Percentiles rank a stretch among this genome's conserved stretches.
phyloP scores from a whole-genome alignment of 2,329 filamentous ascomycete species.

The Venturia aucupariae region DNA sequence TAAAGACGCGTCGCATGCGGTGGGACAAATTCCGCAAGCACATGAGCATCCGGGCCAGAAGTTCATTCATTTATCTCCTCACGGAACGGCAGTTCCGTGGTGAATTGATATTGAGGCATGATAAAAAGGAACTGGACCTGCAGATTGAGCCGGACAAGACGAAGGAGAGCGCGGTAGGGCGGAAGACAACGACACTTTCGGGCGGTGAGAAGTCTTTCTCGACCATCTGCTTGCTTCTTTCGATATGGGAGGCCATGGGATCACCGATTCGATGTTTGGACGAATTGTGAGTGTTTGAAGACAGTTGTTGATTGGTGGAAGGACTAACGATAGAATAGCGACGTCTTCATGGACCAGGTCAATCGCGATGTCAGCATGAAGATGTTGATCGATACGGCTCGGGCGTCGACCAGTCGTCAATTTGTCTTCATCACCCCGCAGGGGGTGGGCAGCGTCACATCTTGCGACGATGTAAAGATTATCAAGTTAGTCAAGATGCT shows the following conservation, averaged over 20 bases:
- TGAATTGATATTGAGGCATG: slow-evolving; percentile 68
- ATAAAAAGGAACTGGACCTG: slow-evolving; percentile 63
- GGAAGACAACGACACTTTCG: slow-evolving; percentile 84
- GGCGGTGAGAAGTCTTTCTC: slow-evolving; percentile 98
- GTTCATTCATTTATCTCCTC: slow-evolving; percentile 80
- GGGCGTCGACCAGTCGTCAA: slow-evolving; percentile 79
- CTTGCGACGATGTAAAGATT: slow-evolving; percentile 63
- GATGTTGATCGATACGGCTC: slow-evolving; percentile 85
- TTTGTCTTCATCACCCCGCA: slow-evolving; percentile 97
- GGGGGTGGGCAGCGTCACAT: slow-evolving; percentile 55
- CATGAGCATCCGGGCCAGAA: slow-evolving; percentile 78
- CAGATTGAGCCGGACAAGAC: slow-evolving; percentile 60
- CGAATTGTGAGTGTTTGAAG: slow-evolving; percentile 57
- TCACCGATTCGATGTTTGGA: slow-evolving; percentile 90
- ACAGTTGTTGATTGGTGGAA: not conserved
- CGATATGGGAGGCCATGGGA: slow-evolving; percentile 97
- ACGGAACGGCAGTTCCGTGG: slow-evolving; percentile 86
- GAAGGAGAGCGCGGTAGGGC: slow-evolving; percentile 57
- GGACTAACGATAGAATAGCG: slow-evolving; percentile 35
- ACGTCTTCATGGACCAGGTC: slow-evolving; percentile 98
- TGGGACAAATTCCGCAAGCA: slow-evolving; percentile 75
- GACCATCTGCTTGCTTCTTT: slow-evolving; percentile 83
- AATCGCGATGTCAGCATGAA: slow-evolving; percentile 89
- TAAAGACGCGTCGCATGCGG: slow-evolving; percentile 59
- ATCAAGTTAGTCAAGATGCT: slow-evolving; percentile 24